Conservation (phyloP, 495 filamentous ascomycete genomes). For the Penicillium longicatenatum region DNA sequence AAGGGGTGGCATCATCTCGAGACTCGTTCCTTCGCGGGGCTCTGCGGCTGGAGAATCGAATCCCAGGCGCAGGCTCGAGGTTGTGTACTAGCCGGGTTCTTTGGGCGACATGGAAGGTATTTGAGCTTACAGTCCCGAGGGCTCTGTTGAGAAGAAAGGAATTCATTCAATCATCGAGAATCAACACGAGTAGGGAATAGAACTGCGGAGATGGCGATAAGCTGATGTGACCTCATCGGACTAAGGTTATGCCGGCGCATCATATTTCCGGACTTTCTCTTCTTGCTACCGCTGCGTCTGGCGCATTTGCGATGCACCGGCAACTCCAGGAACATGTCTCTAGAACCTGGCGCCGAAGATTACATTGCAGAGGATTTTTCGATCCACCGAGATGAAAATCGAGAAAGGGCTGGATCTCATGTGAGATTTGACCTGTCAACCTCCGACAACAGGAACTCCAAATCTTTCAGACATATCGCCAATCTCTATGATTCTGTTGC, state of each 20-base stretch:
- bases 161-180: slow-evolving; percentile 70
- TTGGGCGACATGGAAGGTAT: slow-evolving; percentile 63
- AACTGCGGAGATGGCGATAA: background rate
- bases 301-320: background rate
- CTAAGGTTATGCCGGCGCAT: slow-evolving; percentile 30
- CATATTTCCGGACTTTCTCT: slow-evolving; percentile 3
- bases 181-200: background rate
- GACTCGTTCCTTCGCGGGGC: slow-evolving; percentile 21
- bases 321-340: background rate
- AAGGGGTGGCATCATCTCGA: slow-evolving; percentile 14
- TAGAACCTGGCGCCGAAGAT: background rate
- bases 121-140: slow-evolving; percentile 61
- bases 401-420: background rate
- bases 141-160: slow-evolving; percentile 72
- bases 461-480: slow-evolving; percentile 30
- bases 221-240: slow-evolving; percentile 28
- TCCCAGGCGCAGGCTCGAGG: slow-evolving; percentile 61
- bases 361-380: background rate
- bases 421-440: slow-evolving; percentile 7
- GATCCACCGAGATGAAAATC: background rate
- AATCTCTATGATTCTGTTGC: slow-evolving; percentile 82
- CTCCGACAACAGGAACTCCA: background rate
- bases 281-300: background rate
- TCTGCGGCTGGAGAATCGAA: slow-evolving; percentile 67
- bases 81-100: slow-evolving; percentile 60